Percentiles rank a stretch among this genome's conserved stretches.
Conservation (phyloP, 1,284 basidiomycete genomes). For the Heterobasidion occidentale region DNA sequence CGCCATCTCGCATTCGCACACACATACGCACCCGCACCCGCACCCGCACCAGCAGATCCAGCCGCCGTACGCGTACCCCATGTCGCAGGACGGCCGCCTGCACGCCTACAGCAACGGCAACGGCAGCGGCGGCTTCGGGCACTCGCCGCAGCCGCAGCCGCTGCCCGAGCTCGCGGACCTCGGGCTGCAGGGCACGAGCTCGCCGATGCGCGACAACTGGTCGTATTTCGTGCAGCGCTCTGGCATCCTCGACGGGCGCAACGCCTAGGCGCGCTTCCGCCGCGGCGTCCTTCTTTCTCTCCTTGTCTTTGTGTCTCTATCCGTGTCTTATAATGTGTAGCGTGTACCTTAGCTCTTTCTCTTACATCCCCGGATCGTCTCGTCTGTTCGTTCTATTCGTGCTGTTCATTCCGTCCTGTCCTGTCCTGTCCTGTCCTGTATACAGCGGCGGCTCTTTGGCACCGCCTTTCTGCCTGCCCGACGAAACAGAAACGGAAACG, state of each 20-base stretch:
- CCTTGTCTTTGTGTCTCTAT: background rate
- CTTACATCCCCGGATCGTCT: too few relatives aligned
- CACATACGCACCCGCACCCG: too few relatives aligned
- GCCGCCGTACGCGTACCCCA: slow-evolving; percentile 3
- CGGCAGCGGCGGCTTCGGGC: slow-evolving; percentile 2
- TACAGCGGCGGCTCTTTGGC: too few relatives aligned
- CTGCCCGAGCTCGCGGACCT: slow-evolving; percentile 39
- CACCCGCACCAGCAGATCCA: background rate
- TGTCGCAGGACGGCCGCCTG: slow-evolving; percentile 6
- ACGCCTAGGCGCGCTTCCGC: background rate
- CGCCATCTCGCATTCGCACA: too few relatives aligned
- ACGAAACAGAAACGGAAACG: too few relatives aligned
- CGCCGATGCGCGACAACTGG: slow-evolving; percentile 49
- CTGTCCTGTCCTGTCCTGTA: too few relatives aligned
- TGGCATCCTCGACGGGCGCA: slow-evolving; percentile 24
- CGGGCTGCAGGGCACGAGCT: slow-evolving; percentile 44
- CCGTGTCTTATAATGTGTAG: too few relatives aligned
- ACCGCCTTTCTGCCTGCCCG: too few relatives aligned
- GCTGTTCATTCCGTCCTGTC: too few relatives aligned
- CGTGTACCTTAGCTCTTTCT: too few relatives aligned
- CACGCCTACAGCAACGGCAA: background rate
- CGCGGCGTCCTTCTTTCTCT: background rate
- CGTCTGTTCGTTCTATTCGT: too few relatives aligned
- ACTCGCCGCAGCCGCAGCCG: slow-evolving; percentile 3
- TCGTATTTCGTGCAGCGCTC: slow-evolving; percentile 52